Percentiles rank a stretch among this genome's conserved stretches.
Evolutionary conservation across 768 basidiomycete species (phyloP).

Genomic region (Boletus sp.): DNA sequence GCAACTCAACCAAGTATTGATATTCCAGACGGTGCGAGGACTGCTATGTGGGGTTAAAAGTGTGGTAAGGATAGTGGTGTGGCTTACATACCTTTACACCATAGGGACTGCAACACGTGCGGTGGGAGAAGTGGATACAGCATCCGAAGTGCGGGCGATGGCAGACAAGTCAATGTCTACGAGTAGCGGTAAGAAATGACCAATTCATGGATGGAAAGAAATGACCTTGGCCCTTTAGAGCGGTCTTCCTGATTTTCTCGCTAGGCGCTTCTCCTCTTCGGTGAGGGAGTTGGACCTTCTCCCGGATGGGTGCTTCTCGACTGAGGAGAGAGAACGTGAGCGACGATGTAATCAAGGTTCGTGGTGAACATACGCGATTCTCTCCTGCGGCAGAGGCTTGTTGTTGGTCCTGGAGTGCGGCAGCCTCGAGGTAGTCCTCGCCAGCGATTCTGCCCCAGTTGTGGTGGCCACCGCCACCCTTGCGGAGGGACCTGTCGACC

Average conservation of each 20-base stretch:
- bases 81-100: slow-evolving; percentile 21
- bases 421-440: too few relatives aligned
- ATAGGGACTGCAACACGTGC: slow-evolving; percentile 4
- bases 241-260: slow-evolving; percentile 69
- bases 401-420: too few relatives aligned
- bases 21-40: neutral
- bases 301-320: slow-evolving; percentile 31
- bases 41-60: neutral
- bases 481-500: too few relatives aligned
- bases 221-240: slow-evolving; percentile 58
- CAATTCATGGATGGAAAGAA: neutral
- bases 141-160: slow-evolving; percentile 83
- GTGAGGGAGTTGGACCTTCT: slow-evolving; percentile 46
- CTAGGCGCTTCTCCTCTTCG: slow-evolving; percentile 65
- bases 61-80: neutral
- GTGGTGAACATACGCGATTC: too few relatives aligned
- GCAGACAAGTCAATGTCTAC: slow-evolving; percentile 59
- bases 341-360: neutral
- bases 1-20: neutral
- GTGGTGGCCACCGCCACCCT: too few relatives aligned
- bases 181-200: slow-evolving; percentile 1
- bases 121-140: slow-evolving; percentile 56
- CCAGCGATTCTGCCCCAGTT: too few relatives aligned
- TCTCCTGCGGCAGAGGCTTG: too few relatives aligned
- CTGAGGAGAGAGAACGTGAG: slow-evolving; percentile 13